Evolutionary conservation across 228 moss, liverwort and hornwort genomes (phyloP).

Genomic region (Sphagnum fallax): DNA sequence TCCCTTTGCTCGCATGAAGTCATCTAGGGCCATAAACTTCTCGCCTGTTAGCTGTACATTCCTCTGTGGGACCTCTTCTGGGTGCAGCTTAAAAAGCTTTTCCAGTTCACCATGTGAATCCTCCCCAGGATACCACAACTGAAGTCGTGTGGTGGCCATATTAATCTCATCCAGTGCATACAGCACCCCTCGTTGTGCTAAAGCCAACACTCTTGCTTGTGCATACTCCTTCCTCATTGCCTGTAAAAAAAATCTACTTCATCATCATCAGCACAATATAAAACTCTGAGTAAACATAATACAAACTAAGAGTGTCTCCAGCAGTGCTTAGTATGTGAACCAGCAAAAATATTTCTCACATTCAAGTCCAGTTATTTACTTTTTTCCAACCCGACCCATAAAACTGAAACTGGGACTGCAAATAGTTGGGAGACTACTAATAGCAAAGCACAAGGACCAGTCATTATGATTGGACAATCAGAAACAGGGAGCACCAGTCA

Average conservation of each 20-base stretch:
- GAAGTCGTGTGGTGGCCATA: conserved; percentile 78
- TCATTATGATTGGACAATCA: too few species aligned
- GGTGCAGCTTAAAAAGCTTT: conserved; percentile 62
- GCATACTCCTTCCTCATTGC: conserved; percentile 87
- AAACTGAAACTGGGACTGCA: too few species aligned
- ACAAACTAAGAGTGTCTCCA: too few species aligned
- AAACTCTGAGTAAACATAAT: too few species aligned
- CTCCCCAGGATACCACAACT: conserved; percentile 68
- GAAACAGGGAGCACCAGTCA: too few species aligned
- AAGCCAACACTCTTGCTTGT: conserved; percentile 71
- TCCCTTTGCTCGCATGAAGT: conserved; percentile 62
- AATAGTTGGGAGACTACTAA: too few species aligned
- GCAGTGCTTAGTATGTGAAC: too few species aligned
- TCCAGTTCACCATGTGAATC: conserved; percentile 28
- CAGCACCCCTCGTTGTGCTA: conserved; percentile 65
- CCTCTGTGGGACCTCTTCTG: conserved; percentile 74
- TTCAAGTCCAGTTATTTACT: too few species aligned
- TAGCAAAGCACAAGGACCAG: too few species aligned
- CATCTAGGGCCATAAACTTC: conserved; percentile 65
- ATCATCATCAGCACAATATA: too few species aligned
- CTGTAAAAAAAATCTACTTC: conserved; percentile 23
- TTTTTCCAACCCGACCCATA: too few species aligned
- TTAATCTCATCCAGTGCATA: conserved; percentile 84
- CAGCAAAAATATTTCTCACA: too few species aligned
- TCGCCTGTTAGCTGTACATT: conserved; percentile 71